Evolutionary conservation across 139 green algal species (phyloP).

Genomic region (Chlorella sp.): DNA sequence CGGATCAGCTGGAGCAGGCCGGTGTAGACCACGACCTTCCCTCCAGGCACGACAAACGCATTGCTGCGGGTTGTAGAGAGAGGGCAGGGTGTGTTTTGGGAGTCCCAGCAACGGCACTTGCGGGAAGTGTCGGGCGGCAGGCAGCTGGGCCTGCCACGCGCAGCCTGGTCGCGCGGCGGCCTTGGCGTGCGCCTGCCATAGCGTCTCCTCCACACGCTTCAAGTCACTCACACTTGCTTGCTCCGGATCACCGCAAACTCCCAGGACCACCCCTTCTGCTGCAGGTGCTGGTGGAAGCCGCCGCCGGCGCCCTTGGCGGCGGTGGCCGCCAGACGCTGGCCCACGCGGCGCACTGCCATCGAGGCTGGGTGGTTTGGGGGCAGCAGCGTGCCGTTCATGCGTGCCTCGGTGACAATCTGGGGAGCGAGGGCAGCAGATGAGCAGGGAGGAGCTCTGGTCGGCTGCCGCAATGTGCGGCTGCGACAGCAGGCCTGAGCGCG

Average conservation of each 20-base stretch:
- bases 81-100: too few relatives aligned
- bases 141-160: not conserved
- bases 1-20: not conserved
- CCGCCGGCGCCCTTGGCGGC: constrained; percentile 58
- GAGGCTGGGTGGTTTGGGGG: constrained; percentile 43
- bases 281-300: constrained; percentile 63
- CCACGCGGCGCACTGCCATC: constrained; percentile 37
- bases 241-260: constrained; percentile 79
- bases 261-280: constrained; percentile 74
- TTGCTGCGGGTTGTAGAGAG: too few relatives aligned
- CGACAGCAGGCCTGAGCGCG: not conserved
- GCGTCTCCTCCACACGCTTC: too few relatives aligned
- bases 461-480: not conserved
- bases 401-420: constrained; percentile 51
- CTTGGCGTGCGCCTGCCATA: too few relatives aligned
- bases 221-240: not conserved
- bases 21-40: constrained; percentile 84
- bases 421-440: not conserved
- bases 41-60: constrained; percentile 87
- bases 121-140: not conserved
- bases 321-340: constrained; percentile 29
- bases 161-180: too few relatives aligned
- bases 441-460: not conserved
- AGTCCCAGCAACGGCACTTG: too few relatives aligned
- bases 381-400: constrained; percentile 46